phyloP scores from a whole-genome alignment of 176 grass and related monocot species.

The Paspalum notatum region DNA sequence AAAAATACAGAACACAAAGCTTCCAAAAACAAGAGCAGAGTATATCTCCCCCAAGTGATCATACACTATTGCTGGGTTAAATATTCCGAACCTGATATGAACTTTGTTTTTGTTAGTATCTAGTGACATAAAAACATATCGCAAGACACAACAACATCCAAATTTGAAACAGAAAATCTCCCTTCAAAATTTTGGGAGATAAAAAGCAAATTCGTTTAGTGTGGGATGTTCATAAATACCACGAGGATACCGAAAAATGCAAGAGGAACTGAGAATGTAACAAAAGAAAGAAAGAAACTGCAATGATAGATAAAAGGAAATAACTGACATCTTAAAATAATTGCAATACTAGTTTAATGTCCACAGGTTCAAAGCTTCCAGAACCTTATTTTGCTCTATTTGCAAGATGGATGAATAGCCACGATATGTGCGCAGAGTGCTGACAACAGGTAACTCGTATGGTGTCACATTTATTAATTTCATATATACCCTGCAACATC shows the following conservation, averaged over 20 bases:
- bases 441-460: not conserved
- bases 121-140: not conserved
- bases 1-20: slow-evolving; percentile 91
- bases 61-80: slow-evolving; percentile 91
- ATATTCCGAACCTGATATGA: slow-evolving; percentile 70
- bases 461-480: not conserved
- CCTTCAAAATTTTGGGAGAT: too few species aligned
- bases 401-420: not conserved
- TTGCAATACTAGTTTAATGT: not conserved
- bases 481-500: not conserved
- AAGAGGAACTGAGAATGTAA: not conserved
- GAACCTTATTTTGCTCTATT: not conserved
- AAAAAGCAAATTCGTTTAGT: slow-evolving; percentile 5
- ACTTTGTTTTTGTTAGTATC: slow-evolving; percentile 27
- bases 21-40: slow-evolving; percentile 89
- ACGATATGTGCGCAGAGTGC: not conserved
- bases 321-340: too few species aligned
- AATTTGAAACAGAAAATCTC: slow-evolving; percentile 3
- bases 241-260: not conserved
- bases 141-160: not conserved
- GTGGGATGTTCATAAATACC: not conserved
- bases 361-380: not conserved
- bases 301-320: not conserved
- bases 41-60: slow-evolving; percentile 96
- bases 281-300: slow-evolving; percentile 1